These are phyloP conservation scores for Backusella parvicylindrica DNA, from an alignment of 192 early-diverging fungal genomes.

Conservation along the genomic window DNA sequence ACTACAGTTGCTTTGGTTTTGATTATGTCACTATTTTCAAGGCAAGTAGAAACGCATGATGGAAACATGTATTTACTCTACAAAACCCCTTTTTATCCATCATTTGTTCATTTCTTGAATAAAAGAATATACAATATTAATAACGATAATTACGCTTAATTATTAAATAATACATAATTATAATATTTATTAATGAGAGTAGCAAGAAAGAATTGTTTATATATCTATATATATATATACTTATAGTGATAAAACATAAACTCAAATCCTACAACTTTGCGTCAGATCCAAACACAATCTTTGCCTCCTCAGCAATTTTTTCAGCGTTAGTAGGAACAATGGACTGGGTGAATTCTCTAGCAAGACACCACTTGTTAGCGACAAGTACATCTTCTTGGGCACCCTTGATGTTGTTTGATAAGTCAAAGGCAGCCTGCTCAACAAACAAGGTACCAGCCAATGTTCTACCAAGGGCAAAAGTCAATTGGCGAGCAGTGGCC, in stretches of 20 bases:
- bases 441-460: conserved; percentile 47
- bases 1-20: no score
- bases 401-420: neutral
- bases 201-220: neutral
- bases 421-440: conserved; percentile 48
- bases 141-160: no score
- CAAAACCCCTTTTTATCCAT: no score
- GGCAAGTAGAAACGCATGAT: no score
- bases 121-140: no score
- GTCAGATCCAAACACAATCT: conserved; percentile 21
- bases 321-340: neutral
- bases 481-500: conserved; percentile 43
- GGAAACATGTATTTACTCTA: no score
- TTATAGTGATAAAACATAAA: no score
- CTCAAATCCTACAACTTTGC: conserved; percentile 18
- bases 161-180: no score
- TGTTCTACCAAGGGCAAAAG: conserved; percentile 45
- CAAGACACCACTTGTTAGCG: conserved; percentile 21
- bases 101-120: no score
- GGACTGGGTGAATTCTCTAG: conserved; percentile 8
- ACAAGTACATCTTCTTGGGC: conserved; percentile 16
- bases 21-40: no score
- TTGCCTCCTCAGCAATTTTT: conserved; percentile 8
- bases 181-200: neutral
- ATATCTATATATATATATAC: neutral